Base-by-base conservation (phyloP, 2,329 filamentous ascomycete genomes). In the Fusarium sacchari region DNA sequence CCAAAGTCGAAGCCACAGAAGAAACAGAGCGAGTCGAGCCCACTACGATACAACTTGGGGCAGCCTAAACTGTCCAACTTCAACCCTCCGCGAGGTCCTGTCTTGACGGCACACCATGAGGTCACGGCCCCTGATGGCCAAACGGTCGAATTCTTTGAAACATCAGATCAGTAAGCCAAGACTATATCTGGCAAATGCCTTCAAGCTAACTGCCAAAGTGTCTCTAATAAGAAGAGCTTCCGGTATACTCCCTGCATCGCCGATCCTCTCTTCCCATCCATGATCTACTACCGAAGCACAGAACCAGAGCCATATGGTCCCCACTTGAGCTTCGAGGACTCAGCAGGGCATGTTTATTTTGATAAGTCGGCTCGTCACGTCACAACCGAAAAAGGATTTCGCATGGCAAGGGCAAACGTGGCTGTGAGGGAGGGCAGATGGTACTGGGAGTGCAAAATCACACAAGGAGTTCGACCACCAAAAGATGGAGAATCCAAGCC, bases 361-460 rank as follows among this genome's bases (percentile, higher is more conserved):
- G 92, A 95, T 78, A 89, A 90, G 70, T 88, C 90, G 42, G 95
- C 92, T 13, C 89, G 88, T 26, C 91, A 94, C 55, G 90, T 98
- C 60, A 97, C 94, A 1, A 97, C 96, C 20, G 92, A 96, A 75
- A 97, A 97, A 82, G 95, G 96, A 14, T 98, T 96, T 87, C 90
- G 97, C 67, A 96, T 96, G 87, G 92, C 93, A 5, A 90, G 96
- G 43, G 95, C 94, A 18, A 99, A 99, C 78, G 92, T 98, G 1
- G 94, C 93, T 30, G 93, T 95, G 9, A 88, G 96, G 50, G 94
- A 98, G 82, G 96, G 96, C 2, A 90, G 93, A 37, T 94, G 94
- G 86, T 99, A 97, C 82, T 99, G 95, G 87, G 96, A 99, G 83
- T 95, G 96, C 82, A 95, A 93, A 79, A 90, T 99, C 60, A 92